Conservation (phyloP, 2,329 filamentous ascomycete genomes). For the Pseudocercospora fuligena region DNA sequence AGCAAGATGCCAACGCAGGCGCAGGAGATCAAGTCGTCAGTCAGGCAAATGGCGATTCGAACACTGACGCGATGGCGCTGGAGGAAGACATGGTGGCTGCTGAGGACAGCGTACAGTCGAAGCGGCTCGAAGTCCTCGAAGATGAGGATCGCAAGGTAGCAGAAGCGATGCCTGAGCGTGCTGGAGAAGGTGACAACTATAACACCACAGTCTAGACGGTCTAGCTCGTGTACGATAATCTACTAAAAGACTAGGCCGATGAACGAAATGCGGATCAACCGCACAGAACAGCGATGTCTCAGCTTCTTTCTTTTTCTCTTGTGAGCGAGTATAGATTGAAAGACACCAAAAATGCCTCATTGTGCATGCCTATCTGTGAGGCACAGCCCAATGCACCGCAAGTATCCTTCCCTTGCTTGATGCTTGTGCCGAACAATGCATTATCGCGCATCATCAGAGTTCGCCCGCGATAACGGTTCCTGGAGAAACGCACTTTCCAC, state of each 20-base stretch:
- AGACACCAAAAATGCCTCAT: background rate
- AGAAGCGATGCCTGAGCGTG: conserved; percentile 51
- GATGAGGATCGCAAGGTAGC: conserved; percentile 41
- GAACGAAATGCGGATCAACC: background rate
- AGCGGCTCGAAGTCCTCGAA: conserved; percentile 48
- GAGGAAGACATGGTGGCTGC: conserved; percentile 47
- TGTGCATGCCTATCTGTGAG: background rate
- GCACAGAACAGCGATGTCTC: background rate
- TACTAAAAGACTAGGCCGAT: background rate
- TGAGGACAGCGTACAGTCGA: conserved; percentile 46
- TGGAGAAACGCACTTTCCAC: background rate
- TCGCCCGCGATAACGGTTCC: background rate
- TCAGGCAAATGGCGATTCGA: conserved; percentile 17
- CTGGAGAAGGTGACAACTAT: conserved; percentile 51
- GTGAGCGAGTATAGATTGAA: background rate
- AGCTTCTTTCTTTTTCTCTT: background rate
- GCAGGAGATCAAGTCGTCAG: conserved; percentile 12
- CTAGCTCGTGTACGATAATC: background rate
- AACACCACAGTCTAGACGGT: conserved; percentile 52
- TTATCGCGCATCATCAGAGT: background rate
- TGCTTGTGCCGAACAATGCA: conserved; percentile 1
- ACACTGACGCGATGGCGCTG: conserved; percentile 29
- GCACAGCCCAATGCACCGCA: background rate
- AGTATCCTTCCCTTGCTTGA: background rate
- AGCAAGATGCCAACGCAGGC: conserved; percentile 18